phyloP scores from a whole-genome alignment of 2,329 filamentous ascomycete genomes.

The Diaporthe aspalathi region DNA sequence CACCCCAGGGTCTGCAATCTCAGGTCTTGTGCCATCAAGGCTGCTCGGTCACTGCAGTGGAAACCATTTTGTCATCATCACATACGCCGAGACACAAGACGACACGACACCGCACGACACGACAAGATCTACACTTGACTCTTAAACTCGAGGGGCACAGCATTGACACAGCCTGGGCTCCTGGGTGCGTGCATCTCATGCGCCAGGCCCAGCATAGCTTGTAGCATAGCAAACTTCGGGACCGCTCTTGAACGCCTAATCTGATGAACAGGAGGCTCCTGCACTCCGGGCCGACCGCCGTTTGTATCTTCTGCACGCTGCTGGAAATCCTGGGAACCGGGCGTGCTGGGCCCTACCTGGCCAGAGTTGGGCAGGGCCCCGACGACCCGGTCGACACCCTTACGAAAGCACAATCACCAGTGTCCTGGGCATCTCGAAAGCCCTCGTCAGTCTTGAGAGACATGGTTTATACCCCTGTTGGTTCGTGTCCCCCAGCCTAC shows the following conservation, averaged over 20 bases:
- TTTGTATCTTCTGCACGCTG: not conserved
- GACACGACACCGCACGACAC: slow-evolving; percentile 22
- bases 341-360: not conserved
- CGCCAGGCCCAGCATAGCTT: not conserved
- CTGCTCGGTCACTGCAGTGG: slow-evolving; percentile 4
- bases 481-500: not conserved
- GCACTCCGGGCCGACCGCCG: not conserved
- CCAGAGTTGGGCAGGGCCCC: not conserved
- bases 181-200: not conserved
- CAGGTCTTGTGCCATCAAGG: slow-evolving; percentile 13
- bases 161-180: slow-evolving; percentile 18
- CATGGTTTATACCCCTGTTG: slow-evolving; percentile 1
- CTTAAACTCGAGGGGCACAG: slow-evolving; percentile 26
- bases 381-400: not conserved
- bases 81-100: slow-evolving; percentile 23
- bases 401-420: not conserved
- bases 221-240: not conserved
- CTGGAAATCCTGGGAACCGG: not conserved
- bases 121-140: slow-evolving; percentile 25
- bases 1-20: slow-evolving; percentile 19
- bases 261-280: slow-evolving; percentile 29
- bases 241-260: slow-evolving; percentile 11
- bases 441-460: not conserved
- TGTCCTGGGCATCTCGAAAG: not conserved
- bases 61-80: not conserved